Evolutionary conservation across 345 rosid genomes (phyloP).

Genomic region (Schrenkiella parvula): DNA sequence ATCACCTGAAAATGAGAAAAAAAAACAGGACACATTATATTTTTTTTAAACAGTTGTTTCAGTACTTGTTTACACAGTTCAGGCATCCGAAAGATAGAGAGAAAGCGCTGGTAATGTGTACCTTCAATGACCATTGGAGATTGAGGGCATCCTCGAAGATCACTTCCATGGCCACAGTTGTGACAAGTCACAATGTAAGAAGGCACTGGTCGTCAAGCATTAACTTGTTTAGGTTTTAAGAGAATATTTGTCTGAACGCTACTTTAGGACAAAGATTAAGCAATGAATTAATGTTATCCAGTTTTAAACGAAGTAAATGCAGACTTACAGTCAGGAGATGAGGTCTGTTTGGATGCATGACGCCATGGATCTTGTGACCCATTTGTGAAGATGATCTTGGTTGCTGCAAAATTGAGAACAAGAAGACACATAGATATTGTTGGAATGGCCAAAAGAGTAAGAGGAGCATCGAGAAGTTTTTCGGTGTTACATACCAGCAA

Average conservation of each 20-base stretch:
- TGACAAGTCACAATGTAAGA: slow-evolving; percentile 61
- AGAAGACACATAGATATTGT: not conserved
- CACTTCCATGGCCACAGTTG: slow-evolving; percentile 97
- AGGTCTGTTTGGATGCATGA: slow-evolving; percentile 87
- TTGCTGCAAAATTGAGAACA: slow-evolving; percentile 42
- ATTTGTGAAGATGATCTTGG: slow-evolving; percentile 79
- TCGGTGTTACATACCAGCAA: slow-evolving; percentile 50
- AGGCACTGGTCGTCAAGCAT: slow-evolving; percentile 26
- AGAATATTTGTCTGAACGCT: slow-evolving; percentile 36
- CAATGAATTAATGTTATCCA: not conserved
- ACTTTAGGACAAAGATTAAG: slow-evolving; percentile 13
- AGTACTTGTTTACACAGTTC: not conserved
- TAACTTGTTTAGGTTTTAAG: not conserved
- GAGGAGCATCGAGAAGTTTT: slow-evolving; percentile 11
- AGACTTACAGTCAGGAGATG: slow-evolving; percentile 73
- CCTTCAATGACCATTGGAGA: slow-evolving; percentile 70
- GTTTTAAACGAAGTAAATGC: not conserved
- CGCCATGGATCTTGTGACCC: slow-evolving; percentile 99
- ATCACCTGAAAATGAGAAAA: slow-evolving; percentile 43
- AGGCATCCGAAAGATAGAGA: not conserved
- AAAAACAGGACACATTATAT: not conserved
- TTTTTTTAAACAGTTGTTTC: not conserved
- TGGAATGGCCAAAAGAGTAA: not conserved
- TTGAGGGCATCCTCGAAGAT: slow-evolving; percentile 93
- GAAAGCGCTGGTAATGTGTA: slow-evolving; percentile 16